These are phyloP conservation scores for Begonia masoniana DNA, from an alignment of 306 rosid genomes.

Conservation along the genomic window DNA sequence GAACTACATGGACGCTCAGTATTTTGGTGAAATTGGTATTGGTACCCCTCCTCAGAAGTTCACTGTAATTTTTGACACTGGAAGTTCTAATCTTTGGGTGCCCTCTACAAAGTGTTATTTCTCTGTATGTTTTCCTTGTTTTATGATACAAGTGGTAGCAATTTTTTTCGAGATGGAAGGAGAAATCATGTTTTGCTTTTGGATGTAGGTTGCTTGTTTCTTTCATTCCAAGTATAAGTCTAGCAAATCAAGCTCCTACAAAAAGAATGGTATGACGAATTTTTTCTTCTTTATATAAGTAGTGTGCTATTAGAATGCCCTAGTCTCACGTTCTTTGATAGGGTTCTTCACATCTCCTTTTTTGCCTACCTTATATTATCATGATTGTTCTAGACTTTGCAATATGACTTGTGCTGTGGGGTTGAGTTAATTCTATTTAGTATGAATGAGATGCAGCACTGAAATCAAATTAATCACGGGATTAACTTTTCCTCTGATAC, in stretches of 20 bases:
- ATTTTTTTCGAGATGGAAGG: slow-evolving; percentile 13
- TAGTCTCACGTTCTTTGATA: neutral
- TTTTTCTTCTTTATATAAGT: neutral
- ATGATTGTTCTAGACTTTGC: too few relatives aligned
- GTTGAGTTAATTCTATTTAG: too few relatives aligned
- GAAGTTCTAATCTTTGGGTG: slow-evolving; percentile 83
- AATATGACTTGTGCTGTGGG: too few relatives aligned
- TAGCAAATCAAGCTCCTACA: slow-evolving; percentile 32
- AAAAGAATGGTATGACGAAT: slow-evolving; percentile 31
- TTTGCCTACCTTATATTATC: neutral
- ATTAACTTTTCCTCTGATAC: neutral
- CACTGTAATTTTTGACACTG: slow-evolving; percentile 72
- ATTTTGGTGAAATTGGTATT: slow-evolving; percentile 78
- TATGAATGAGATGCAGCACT: too few relatives aligned
- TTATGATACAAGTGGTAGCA: slow-evolving; percentile 5
- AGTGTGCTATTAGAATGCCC: neutral
- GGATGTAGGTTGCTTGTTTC: slow-evolving; percentile 35
- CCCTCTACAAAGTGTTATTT: slow-evolving; percentile 73
- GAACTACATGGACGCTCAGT: slow-evolving; percentile 88
- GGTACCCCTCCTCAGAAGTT: slow-evolving; percentile 81
- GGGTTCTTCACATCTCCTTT: neutral
- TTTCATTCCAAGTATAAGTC: slow-evolving; percentile 41
- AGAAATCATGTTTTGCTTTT: neutral
- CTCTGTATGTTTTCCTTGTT: slow-evolving; percentile 42
- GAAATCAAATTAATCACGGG: too few relatives aligned